phyloP scores from a whole-genome alignment of 345 rosid genomes.

The Populus pruinosa region DNA sequence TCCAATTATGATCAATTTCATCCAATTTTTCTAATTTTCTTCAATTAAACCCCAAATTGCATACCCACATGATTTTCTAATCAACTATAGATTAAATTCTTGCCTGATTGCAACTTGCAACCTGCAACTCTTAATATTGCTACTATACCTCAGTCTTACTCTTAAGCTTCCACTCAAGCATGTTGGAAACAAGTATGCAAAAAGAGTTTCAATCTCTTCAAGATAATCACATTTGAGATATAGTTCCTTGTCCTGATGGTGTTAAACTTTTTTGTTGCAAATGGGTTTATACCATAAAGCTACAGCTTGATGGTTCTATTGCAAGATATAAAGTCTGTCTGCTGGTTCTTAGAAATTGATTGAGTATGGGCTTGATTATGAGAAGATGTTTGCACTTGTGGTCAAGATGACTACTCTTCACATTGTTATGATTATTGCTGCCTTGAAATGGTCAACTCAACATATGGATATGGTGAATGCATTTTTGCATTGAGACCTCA shows the following conservation, averaged over 20 bases:
- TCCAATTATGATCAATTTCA: too few relatives aligned
- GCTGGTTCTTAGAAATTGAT: neutral
- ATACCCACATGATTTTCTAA: neutral
- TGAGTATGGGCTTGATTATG: neutral
- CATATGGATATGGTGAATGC: neutral
- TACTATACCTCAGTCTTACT: neutral
- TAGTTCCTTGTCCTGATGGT: neutral
- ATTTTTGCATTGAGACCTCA: neutral
- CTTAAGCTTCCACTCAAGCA: neutral
- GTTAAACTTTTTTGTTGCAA: neutral
- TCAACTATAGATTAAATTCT: neutral
- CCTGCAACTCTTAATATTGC: neutral
- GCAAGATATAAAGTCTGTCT: neutral
- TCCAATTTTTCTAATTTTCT: too few relatives aligned
- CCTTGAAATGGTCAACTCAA: too few relatives aligned
- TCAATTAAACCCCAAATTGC: too few relatives aligned
- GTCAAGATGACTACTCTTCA: too few relatives aligned
- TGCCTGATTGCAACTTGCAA: too few relatives aligned
- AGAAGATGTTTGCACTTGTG: neutral
- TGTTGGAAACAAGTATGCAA: neutral
- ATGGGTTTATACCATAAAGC: neutral
- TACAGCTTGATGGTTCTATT: neutral
- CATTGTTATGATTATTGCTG: too few relatives aligned
- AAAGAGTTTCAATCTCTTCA: neutral
- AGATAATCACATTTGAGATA: neutral